Base-by-base conservation (phyloP, 2,329 filamentous ascomycete genomes). In the Emergomyces pasteurianus region DNA sequence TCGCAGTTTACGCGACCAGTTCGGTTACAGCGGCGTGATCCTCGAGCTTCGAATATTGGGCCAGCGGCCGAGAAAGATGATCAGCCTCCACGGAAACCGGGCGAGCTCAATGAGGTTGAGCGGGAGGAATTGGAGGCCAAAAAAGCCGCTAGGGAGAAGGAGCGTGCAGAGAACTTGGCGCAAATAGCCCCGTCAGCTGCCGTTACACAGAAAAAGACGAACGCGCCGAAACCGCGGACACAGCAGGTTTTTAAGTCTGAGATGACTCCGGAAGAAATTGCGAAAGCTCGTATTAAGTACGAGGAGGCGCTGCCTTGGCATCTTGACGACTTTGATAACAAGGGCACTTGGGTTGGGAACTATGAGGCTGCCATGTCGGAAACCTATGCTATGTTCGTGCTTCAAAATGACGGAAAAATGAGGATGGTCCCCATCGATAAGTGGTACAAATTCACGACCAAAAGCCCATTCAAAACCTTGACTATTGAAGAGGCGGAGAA, bases 241-340 rank as follows among this genome's bases (percentile, higher is more conserved):
- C 88, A 90, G 65, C 89, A 91, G 68, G 88, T 95, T 26, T 91
- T 89, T 70, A 86, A 90, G 66, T 84, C 88, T n/a, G 89, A 95
- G 61, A 83, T 86, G 70, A 85, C 84, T 1, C 82, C 82, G 76
- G 78, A 94, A 82, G 81, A 95, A 81, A 78, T 85, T 84, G 75
- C 87, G 62, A 78, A 78, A 57, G 78, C 81, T 49, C 79, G 83
- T 62, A 77, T 86, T 49, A 83, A 92, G 64, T 99, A 97, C 66
- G 94, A 97, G 72, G 94, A 99, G 73, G 90, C 92, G 3, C 79
- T 96, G 57, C 94, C 94, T 6, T 99, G 94, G 94, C 92, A 96
- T 72, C 75, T 99, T 42, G 94, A 99, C 72, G 94, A 99, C 72
- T 95, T 92, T 47, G 92, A 99, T 69, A 90, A 91, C 65, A 96